These are phyloP conservation scores for Termitomyces sp. DNA, from an alignment of 768 basidiomycete genomes.

Conservation along the genomic window DNA sequence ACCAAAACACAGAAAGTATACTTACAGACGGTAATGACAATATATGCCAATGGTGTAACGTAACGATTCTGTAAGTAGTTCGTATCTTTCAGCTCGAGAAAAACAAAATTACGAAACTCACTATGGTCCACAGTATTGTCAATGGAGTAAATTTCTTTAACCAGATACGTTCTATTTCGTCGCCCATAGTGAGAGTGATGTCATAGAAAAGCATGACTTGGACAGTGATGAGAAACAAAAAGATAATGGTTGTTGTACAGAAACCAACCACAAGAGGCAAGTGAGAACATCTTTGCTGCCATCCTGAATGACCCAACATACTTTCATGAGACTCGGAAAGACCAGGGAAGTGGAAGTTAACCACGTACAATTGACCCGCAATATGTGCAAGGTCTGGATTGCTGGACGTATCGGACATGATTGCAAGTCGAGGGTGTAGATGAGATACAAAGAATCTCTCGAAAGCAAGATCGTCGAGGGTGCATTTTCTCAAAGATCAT, in stretches of 20 bases:
- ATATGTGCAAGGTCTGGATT: background rate
- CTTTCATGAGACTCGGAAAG: no score
- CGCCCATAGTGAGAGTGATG: background rate
- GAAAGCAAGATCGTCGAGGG: no score
- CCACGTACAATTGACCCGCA: background rate
- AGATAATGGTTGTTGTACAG: background rate
- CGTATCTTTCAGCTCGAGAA: no score
- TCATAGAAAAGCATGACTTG: conserved; percentile 14
- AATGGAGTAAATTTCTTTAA: background rate
- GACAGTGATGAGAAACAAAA: no score
- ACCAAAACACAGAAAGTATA: no score
- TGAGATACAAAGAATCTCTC: no score
- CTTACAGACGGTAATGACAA: conserved; percentile 29
- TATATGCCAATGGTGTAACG: conserved; percentile 27
- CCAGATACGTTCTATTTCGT: background rate
- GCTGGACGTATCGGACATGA: background rate
- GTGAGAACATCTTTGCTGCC: conserved; percentile 30
- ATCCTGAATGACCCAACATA: conserved; percentile 14
- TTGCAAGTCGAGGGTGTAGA: no score
- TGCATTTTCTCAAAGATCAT: no score
- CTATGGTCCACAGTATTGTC: background rate
- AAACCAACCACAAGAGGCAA: conserved; percentile 29
- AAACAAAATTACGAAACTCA: background rate
- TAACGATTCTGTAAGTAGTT: conserved; percentile 26
- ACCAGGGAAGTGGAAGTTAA: no score